Conservation (phyloP, 23 red algal genomes). For the Agarophyton chilense region DNA sequence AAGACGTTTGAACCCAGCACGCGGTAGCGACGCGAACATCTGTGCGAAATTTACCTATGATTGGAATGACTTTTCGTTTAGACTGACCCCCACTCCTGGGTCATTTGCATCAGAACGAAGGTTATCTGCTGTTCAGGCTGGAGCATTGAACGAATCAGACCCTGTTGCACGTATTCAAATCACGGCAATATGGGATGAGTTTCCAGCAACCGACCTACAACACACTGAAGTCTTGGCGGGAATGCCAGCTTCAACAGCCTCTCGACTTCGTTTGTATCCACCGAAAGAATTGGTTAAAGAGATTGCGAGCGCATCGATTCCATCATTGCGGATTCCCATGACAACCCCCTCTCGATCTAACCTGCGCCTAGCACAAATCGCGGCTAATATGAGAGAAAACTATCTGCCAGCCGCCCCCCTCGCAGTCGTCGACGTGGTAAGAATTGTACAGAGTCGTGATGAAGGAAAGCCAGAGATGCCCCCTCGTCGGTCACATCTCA, state of each 20-base stretch:
- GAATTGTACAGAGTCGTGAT: background rate
- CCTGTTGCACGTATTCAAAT: constrained; percentile 39
- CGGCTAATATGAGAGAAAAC: constrained; percentile 1
- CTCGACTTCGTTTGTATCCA: constrained; percentile 39
- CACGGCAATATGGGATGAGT: constrained; percentile 55
- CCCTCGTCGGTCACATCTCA: background rate
- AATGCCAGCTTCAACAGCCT: constrained; percentile 52
- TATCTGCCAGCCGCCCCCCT: constrained; percentile 48
- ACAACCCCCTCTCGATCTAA: constrained; percentile 15
- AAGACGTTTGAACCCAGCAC: constrained; percentile 15
- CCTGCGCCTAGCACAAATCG: constrained; percentile 40
- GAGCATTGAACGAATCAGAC: constrained; percentile 34
- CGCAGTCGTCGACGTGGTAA: constrained; percentile 45
- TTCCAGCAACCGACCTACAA: constrained; percentile 34
- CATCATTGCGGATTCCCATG: constrained; percentile 53
- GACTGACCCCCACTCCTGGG: constrained; percentile 52
- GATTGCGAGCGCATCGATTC: constrained; percentile 41
- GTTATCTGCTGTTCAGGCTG: constrained; percentile 29
- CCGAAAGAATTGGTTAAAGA: constrained; percentile 26
- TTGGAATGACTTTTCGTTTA: constrained; percentile 74
- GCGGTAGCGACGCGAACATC: constrained; percentile 38
- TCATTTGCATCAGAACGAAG: constrained; percentile 53
- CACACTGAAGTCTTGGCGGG: constrained; percentile 25
- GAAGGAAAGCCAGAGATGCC: background rate
- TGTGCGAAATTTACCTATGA: constrained; percentile 60